Base-by-base conservation (phyloP, 2,329 filamentous ascomycete genomes). In the Botrytis squamosa region DNA sequence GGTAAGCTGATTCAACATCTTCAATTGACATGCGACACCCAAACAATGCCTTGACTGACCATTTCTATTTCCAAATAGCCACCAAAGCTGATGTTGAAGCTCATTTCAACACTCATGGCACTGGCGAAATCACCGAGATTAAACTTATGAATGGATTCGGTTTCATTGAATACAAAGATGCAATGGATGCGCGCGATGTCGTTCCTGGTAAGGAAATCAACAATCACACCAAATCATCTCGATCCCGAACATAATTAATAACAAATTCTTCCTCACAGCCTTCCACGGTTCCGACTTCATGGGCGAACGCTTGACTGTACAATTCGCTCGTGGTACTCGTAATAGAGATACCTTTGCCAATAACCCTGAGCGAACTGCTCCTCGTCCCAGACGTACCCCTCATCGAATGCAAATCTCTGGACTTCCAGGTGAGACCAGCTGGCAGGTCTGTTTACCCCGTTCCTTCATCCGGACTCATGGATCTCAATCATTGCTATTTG, bases 121-220 rank as follows among this genome's bases (percentile, higher is more conserved):
- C 94, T 80, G 96, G 96, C 84, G 94, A 97, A 84, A 98, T 99
- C 83, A 96, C 93, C 79, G 96, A 99, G 86, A 95, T 99, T 86
- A 99, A 99, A 88, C 90, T 99, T 77, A 99, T 99, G 96, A 98
- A 97, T 83, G 96, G 96, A 81, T 99, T 99, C 83, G 96, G 96
- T 83, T 99, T 99, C 87, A 97, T 99, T 83, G 96, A 99, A 85
- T 99, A 98, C 85, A 97, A 98, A 85, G 96, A 98, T 86, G 91
- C 94, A 74, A 93, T 98, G 92, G 96, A 99, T 86, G 96, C 96
- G 79, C 93, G 95, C 82, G 96, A 99, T 85, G 95, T 99, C 77
- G 96, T 99, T 81, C 96, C 96, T 84, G 95, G 96, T 98, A 89
- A 91, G 81, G 66, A 72, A 74, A 63, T 65, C 42, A 72, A 75